phyloP scores from a whole-genome alignment of 768 basidiomycete genomes.

The Psilocybe cyanescens region DNA sequence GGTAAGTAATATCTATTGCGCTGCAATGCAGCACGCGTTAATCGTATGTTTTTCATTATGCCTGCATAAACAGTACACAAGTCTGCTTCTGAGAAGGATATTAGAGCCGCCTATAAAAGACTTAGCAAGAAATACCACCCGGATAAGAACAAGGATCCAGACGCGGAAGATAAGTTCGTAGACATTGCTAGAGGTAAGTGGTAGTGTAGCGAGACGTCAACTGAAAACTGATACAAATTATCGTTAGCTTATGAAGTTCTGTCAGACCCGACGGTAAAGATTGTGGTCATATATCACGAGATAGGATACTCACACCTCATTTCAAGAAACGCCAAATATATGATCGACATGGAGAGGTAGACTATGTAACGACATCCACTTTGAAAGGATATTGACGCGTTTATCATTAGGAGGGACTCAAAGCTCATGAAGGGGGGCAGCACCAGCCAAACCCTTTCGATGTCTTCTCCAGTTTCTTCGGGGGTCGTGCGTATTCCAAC shows the following conservation, averaged over 20 bases:
- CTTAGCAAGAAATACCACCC: constrained; percentile 90
- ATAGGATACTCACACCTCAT: neutral
- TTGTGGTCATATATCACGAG: neutral
- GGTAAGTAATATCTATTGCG: constrained; percentile 52
- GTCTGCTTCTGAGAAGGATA: constrained; percentile 86
- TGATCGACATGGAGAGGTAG: constrained; percentile 89
- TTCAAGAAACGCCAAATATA: constrained; percentile 89
- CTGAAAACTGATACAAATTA: neutral
- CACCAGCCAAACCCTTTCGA: constrained; percentile 89
- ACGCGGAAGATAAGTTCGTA: constrained; percentile 85
- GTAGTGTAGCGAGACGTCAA: neutral
- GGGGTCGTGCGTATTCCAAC: constrained; percentile 59
- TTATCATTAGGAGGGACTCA: constrained; percentile 77
- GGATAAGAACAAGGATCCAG: constrained; percentile 91
- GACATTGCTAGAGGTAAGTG: constrained; percentile 84
- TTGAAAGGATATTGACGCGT: constrained; percentile 1
- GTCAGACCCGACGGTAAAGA: constrained; percentile 75
- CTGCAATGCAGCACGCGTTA: constrained; percentile 25
- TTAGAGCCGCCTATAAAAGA: constrained; percentile 90
- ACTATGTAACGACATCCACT: neutral
- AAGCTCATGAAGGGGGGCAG: constrained; percentile 89
- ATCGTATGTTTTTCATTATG: neutral
- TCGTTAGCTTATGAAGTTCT: constrained; percentile 89
- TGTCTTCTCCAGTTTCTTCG: constrained; percentile 93
- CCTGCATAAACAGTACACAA: constrained; percentile 50